Conservation (phyloP, 257 asterid species). For the Anisodus tanguticus region DNA sequence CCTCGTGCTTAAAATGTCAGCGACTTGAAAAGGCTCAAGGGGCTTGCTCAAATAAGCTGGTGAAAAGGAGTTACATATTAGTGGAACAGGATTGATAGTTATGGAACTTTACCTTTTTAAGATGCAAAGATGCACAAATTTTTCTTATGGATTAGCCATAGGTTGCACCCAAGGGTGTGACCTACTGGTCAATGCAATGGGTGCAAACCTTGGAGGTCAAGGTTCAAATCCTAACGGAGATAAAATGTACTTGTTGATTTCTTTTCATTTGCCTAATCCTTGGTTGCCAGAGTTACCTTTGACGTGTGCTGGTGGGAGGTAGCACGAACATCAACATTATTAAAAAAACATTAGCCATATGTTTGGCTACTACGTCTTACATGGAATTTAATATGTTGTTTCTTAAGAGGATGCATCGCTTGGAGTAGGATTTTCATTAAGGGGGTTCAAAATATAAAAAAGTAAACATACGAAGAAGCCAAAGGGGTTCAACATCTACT, state of each 20-base stretch:
- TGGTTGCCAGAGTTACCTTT: background rate
- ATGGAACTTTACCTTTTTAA: background rate
- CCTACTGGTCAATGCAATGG: background rate
- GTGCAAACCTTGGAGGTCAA: no score
- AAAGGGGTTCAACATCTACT: no score
- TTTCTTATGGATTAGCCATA: background rate
- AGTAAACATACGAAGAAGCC: no score
- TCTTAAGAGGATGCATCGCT: conserved; percentile 1
- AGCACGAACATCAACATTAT: background rate
- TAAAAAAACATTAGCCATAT: background rate
- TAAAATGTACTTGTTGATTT: background rate
- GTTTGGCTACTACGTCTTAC: background rate
- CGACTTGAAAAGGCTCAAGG: background rate
- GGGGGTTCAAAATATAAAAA: no score
- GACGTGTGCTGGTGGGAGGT: background rate
- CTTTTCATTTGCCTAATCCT: background rate
- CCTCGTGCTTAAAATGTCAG: background rate
- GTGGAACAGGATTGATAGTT: background rate
- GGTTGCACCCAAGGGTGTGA: background rate
- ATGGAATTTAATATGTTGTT: background rate
- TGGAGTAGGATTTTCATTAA: background rate
- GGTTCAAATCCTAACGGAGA: background rate
- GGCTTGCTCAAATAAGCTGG: background rate
- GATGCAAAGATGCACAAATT: background rate
- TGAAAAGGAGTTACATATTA: background rate